These are phyloP conservation scores for Juglanconis oblonga DNA, from an alignment of 2,329 filamentous ascomycete species.

Conservation along the genomic window DNA sequence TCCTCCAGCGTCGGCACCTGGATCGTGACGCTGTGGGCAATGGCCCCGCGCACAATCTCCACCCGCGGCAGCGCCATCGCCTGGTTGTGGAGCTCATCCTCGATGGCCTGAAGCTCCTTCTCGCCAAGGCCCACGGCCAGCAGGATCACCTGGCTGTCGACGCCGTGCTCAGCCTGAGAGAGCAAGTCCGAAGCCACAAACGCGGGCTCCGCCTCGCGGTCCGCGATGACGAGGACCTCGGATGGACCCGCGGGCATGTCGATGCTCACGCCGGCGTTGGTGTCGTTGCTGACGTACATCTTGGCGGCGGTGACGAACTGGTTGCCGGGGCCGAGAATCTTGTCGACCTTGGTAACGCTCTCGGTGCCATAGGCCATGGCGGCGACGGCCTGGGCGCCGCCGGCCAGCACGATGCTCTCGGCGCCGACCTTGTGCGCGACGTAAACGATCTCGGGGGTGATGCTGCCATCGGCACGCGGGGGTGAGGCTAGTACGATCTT, in stretches of 20 bases:
- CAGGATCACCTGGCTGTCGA: conserved; percentile 91
- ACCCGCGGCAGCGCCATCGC: conserved; percentile 84
- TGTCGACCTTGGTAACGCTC: conserved; percentile 93
- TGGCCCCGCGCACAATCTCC: conserved; percentile 87
- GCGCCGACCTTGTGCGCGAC: conserved; percentile 95
- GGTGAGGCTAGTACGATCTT: conserved; percentile 93
- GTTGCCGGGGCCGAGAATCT: conserved; percentile 96
- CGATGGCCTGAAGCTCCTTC: conserved; percentile 73
- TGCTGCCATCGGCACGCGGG: conserved; percentile 80
- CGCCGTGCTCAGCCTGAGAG: conserved; percentile 93
- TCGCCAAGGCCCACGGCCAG: conserved; percentile 80
- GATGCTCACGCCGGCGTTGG: conserved; percentile 89
- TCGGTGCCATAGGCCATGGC: conserved; percentile 98
- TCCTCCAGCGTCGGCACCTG: conserved; percentile 67
- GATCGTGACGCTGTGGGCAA: conserved; percentile 88
- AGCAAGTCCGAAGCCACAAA: conserved; percentile 95
- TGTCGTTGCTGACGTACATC: conserved; percentile 98
- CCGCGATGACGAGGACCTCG: conserved; percentile 93
- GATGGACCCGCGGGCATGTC: conserved; percentile 98
- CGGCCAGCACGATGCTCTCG: conserved; percentile 91
- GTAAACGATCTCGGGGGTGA: conserved; percentile 97
- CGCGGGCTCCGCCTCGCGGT: conserved; percentile 81
- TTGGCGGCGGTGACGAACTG: conserved; percentile 98
- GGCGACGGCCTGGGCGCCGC: conserved; percentile 91
- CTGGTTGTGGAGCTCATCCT: conserved; percentile 86